These are phyloP conservation scores for Pleurotus pulmonarius DNA, from an alignment of 768 basidiomycete species.

Conservation along the genomic window DNA sequence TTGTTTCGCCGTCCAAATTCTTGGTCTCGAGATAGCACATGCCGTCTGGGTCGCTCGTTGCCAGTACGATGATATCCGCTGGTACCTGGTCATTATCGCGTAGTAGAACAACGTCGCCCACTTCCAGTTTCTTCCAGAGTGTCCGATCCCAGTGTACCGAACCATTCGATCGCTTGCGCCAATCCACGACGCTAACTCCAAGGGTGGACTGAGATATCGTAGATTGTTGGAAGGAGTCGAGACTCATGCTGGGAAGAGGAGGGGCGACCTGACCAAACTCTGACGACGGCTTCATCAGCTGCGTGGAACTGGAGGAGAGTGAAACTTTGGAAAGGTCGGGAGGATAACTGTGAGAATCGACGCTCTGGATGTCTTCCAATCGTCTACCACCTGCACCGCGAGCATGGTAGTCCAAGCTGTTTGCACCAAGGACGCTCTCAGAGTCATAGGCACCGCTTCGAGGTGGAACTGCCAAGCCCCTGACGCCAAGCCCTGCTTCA, in stretches of 20 bases:
- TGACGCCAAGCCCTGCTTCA: conserved; percentile 21
- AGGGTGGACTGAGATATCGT: conserved; percentile 50
- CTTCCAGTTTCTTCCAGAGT: conserved; percentile 97
- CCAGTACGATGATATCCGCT: conserved; percentile 89
- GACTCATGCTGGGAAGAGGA: neutral
- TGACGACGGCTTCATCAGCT: conserved; percentile 23
- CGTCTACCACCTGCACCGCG: conserved; percentile 44
- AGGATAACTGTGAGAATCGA: conserved; percentile 65
- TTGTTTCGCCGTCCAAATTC: conserved; percentile 97
- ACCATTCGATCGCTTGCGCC: conserved; percentile 61
- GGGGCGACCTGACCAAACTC: conserved; percentile 35
- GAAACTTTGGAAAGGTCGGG: conserved; percentile 41
- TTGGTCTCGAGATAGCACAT: conserved; percentile 97
- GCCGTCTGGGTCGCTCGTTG: conserved; percentile 88
- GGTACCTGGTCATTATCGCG: conserved; percentile 95
- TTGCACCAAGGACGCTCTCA: conserved; percentile 27
- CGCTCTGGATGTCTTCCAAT: conserved; percentile 66
- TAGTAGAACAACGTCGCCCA: conserved; percentile 91
- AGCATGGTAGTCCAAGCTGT: conserved; percentile 35
- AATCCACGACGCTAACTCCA: conserved; percentile 63
- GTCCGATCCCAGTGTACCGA: conserved; percentile 91
- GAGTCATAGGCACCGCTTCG: neutral
- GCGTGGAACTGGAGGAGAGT: conserved; percentile 26
- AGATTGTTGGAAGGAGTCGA: conserved; percentile 54
- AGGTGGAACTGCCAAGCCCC: neutral